Base-by-base conservation (phyloP, 192 early-diverging fungal species). In the Phlyctochytrium planicorne region DNA sequence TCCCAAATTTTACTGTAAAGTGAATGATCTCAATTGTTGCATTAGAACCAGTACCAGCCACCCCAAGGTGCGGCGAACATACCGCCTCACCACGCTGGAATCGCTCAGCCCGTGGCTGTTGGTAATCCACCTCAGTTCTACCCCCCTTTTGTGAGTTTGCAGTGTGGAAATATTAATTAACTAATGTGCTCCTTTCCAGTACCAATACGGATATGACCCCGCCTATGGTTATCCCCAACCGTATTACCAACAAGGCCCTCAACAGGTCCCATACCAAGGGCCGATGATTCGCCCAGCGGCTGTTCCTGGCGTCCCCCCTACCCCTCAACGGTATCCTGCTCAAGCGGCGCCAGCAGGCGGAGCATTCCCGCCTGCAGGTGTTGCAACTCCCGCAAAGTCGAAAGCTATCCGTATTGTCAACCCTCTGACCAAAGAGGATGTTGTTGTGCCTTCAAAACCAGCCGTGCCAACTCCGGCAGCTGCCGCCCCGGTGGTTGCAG, bases 381-480 rank as follows among this genome's bases (percentile, higher is more conserved):
- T 76, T 30, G n/a, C n/a, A n/a, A 71, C 68, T 35, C 75, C 77
- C 57, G 74, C 75, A 30, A 70, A 61, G 34, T 81, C 70, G 35
- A 80, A 72, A 59, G 82, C 86, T 2, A 90, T 93, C 70, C 81
- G 84, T 55, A 93, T 93, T 71, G 86, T 91, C 65, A 85, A 91
- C 63, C 91, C 91, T 0, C 78, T 82, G 1, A 91, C 89, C 47
- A 87, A 83, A 71, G 79, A 89, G 66, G 84, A 88, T 20, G 72
- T 66, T n/a, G 69, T 70, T 29, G 69, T 56, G 2, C 63, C 78
- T 34, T 67, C 75, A 37, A 77, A 81, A 65, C 75, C 75, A 0
- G 76, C 75, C 0, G 73, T 73, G 52, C 73, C 74, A 17, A 76
- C 80, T 0, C 68, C 77, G 24, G 71, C 55, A 27, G 27, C 16